Evolutionary conservation across 2,329 filamentous ascomycete genomes (phyloP).

Genomic region (Cladorrhinum sp.): DNA sequence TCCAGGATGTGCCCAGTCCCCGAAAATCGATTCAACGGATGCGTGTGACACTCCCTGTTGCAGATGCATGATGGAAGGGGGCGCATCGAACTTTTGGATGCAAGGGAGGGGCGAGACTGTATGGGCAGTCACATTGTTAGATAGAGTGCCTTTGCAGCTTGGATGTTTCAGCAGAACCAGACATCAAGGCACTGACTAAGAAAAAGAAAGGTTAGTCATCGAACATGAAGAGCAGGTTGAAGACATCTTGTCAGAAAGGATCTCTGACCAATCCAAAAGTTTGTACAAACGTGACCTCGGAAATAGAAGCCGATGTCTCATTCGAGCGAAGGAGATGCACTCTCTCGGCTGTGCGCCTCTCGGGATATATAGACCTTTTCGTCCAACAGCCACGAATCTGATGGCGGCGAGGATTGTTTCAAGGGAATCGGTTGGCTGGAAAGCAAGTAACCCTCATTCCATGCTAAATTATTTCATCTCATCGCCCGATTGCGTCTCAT

Average conservation of each 20-base stretch:
- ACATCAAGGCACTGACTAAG: neutral
- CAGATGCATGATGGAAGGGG: constrained; percentile 7
- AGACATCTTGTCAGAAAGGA: neutral
- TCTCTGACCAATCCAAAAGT: neutral
- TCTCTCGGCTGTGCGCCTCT: neutral
- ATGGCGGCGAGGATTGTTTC: neutral
- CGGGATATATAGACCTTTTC: neutral
- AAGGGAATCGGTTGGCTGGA: neutral
- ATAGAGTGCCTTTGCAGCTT: neutral
- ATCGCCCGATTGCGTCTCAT: too few species aligned
- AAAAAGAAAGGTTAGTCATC: neutral
- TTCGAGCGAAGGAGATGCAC: neutral
- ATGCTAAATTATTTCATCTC: too few species aligned
- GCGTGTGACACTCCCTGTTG: neutral
- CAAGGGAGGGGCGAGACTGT: constrained; percentile 6
- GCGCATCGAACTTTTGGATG: neutral
- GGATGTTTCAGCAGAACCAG: constrained; percentile 3
- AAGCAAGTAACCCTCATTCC: neutral
- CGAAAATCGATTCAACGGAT: neutral
- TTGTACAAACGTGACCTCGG: neutral
- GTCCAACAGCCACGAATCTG: neutral
- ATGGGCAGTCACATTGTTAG: neutral
- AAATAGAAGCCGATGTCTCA: neutral
- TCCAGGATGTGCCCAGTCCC: constrained; percentile 2
- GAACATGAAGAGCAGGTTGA: neutral